Conservation (phyloP, 2,329 filamentous ascomycete species). For the Drechmeria coniospora region DNA sequence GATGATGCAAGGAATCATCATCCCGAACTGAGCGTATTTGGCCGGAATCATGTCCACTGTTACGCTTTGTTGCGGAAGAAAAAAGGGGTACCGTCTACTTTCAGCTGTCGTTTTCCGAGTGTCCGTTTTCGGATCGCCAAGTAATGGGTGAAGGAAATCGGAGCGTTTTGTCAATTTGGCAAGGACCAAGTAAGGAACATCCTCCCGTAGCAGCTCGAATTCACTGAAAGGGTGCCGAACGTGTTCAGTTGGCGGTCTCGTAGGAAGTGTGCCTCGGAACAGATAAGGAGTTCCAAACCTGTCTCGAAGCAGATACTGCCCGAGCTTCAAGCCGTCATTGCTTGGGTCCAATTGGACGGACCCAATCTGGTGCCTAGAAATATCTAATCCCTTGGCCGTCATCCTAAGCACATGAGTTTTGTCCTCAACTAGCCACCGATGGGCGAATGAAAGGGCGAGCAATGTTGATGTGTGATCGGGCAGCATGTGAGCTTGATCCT, state of each 20-base stretch:
- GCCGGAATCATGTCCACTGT: slow-evolving; percentile 31
- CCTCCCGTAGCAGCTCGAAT: slow-evolving; percentile 22
- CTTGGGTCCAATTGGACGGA: slow-evolving; percentile 10
- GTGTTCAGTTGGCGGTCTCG: slow-evolving; percentile 25
- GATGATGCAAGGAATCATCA: slow-evolving; percentile 58
- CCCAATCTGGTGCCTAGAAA: slow-evolving; percentile 18
- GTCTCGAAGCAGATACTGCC: slow-evolving; percentile 25
- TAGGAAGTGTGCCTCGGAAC: slow-evolving; percentile 23
- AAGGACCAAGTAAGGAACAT: slow-evolving; percentile 34
- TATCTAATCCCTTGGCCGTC: slow-evolving; percentile 8
- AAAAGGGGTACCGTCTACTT: slow-evolving; percentile 25
- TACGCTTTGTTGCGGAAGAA: slow-evolving; percentile 32
- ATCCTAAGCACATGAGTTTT: slow-evolving; percentile 29
- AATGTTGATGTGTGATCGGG: slow-evolving; percentile 30
- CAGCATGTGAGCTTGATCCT: slow-evolving; percentile 5
- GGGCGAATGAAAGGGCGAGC: slow-evolving; percentile 29
- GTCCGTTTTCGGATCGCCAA: slow-evolving; percentile 5
- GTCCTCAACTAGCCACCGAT: slow-evolving; percentile 27
- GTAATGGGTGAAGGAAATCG: slow-evolving; percentile 44
- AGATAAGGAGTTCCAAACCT: slow-evolving; percentile 19
- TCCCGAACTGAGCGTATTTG: slow-evolving; percentile 31
- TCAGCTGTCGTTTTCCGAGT: slow-evolving; percentile 10
- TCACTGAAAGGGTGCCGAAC: slow-evolving; percentile 21
- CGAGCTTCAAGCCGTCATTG: slow-evolving; percentile 7
- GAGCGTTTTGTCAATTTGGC: slow-evolving; percentile 35